Conservation (phyloP, 192 early-diverging fungal species). For the Linnemannia schmuckeri region DNA sequence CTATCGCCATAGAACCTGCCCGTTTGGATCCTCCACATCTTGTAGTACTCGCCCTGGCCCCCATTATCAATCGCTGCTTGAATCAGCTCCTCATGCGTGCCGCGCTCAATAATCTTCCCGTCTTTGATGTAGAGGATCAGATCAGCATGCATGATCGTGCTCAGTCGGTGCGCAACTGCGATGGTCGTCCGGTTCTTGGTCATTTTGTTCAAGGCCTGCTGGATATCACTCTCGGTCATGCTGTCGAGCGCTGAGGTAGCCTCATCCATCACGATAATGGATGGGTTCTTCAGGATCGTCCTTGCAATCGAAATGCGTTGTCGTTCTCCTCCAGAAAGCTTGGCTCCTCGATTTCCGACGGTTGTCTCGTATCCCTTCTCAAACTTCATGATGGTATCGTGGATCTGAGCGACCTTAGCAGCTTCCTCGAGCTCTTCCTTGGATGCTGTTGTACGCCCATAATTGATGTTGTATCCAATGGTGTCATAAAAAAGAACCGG, state of each 20-base stretch:
- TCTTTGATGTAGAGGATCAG: slow-evolving; percentile 85
- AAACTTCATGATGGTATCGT: slow-evolving; percentile 77
- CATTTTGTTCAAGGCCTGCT: slow-evolving; percentile 79
- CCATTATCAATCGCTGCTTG: slow-evolving; percentile 48
- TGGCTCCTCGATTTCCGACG: slow-evolving; percentile 85
- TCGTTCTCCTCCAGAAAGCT: slow-evolving; percentile 93
- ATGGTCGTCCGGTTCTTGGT: slow-evolving; percentile 86
- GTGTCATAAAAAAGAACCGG: slow-evolving; percentile 81
- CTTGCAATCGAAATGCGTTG: slow-evolving; percentile 95
- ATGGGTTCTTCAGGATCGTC: slow-evolving; percentile 89
- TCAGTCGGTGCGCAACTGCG: slow-evolving; percentile 86
- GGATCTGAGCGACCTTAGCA: slow-evolving; percentile 76
- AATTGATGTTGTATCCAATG: slow-evolving; percentile 75
- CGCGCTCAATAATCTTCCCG: slow-evolving; percentile 83
- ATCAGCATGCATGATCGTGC: slow-evolving; percentile 87
- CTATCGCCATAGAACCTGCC: slow-evolving; percentile 58
- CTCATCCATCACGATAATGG: slow-evolving; percentile 89
- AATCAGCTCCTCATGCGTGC: slow-evolving; percentile 84
- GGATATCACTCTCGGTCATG: slow-evolving; percentile 82
- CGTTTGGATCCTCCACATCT: slow-evolving; percentile 95
- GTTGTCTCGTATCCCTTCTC: slow-evolving; percentile 88
- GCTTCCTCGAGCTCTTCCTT: slow-evolving; percentile 68
- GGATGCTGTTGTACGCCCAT: slow-evolving; percentile 67
- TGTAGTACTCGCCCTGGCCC: slow-evolving; percentile 76
- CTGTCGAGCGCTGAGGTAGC: slow-evolving; percentile 90